Conservation (phyloP, 768 basidiomycete species). For the Tylopilus vinaceipallidus region DNA sequence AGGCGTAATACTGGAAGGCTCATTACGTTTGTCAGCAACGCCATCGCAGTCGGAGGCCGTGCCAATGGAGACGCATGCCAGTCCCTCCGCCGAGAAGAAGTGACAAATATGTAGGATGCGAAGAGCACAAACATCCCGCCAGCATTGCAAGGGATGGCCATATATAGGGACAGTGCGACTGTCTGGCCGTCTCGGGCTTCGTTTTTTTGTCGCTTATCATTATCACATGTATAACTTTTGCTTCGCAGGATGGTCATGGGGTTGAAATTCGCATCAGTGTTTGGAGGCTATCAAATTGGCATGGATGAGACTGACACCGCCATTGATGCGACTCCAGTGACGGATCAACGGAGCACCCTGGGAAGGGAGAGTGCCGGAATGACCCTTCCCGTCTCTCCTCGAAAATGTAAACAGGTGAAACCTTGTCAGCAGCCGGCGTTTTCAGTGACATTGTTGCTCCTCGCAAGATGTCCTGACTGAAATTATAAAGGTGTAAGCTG, state of each 20-base stretch:
- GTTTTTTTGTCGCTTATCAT: conserved; percentile 13
- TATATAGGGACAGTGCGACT: neutral
- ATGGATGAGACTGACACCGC: neutral
- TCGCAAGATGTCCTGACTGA: no score
- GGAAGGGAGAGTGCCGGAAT: neutral
- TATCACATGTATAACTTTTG: conserved; percentile 18
- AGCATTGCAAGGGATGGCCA: conserved; percentile 5
- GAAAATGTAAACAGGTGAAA: neutral
- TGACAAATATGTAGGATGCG: conserved; percentile 14
- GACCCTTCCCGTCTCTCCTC: no score
- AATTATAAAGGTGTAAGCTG: no score
- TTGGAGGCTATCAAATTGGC: neutral
- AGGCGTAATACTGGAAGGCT: neutral
- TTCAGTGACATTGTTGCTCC: neutral
- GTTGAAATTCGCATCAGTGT: conserved; percentile 8
- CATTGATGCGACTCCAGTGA: neutral
- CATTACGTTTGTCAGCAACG: conserved; percentile 7
- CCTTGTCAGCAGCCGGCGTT: neutral
- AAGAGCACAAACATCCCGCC: neutral
- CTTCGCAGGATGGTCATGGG: conserved; percentile 1
- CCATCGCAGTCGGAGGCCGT: conserved; percentile 22
- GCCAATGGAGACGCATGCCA: conserved; percentile 12
- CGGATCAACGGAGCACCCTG: conserved; percentile 9
- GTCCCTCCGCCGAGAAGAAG: conserved; percentile 14
- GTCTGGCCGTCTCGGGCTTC: neutral